These are phyloP conservation scores for Phylloporus arenicola DNA, from an alignment of 768 basidiomycete genomes.

Conservation along the genomic window DNA sequence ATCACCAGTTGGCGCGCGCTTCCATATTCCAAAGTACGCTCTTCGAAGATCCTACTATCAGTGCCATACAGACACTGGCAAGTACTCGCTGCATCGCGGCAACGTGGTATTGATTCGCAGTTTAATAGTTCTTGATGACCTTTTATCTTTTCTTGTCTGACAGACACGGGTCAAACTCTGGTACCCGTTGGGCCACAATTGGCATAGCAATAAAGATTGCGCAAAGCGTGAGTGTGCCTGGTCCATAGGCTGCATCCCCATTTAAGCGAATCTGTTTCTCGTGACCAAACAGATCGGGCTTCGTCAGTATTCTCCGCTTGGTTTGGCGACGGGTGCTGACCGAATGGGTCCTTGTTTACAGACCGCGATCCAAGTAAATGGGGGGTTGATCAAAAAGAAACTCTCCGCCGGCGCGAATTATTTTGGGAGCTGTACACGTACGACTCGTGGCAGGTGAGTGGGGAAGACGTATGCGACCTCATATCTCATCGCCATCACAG, in stretches of 20 bases:
- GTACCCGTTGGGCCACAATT: constrained; percentile 63
- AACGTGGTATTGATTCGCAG: constrained; percentile 28
- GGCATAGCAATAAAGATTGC: constrained; percentile 65
- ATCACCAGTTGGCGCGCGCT: constrained; percentile 61
- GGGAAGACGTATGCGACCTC: neutral
- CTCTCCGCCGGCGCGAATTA: constrained; percentile 56
- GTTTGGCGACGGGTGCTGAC: constrained; percentile 3
- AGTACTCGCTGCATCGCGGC: constrained; percentile 18
- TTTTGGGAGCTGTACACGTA: constrained; percentile 57
- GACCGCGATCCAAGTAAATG: constrained; percentile 69
- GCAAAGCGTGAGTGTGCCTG: constrained; percentile 52
- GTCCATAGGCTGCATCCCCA: constrained; percentile 1
- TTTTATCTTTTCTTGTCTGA: constrained; percentile 66
- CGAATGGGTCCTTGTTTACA: constrained; percentile 20
- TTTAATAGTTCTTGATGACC: constrained; percentile 58
- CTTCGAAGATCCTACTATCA: constrained; percentile 64
- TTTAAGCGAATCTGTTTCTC: constrained; percentile 2
- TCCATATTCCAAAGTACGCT: constrained; percentile 59
- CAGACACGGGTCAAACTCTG: constrained; percentile 60
- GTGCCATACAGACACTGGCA: constrained; percentile 63
- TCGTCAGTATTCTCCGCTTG: constrained; percentile 39
- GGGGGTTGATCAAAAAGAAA: constrained; percentile 53
- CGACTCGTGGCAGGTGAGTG: constrained; percentile 31
- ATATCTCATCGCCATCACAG: constrained; percentile 36
- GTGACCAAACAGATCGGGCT: constrained; percentile 52